Base-by-base conservation (phyloP, 192 early-diverging fungal species). In the Linnemannia exigua region DNA sequence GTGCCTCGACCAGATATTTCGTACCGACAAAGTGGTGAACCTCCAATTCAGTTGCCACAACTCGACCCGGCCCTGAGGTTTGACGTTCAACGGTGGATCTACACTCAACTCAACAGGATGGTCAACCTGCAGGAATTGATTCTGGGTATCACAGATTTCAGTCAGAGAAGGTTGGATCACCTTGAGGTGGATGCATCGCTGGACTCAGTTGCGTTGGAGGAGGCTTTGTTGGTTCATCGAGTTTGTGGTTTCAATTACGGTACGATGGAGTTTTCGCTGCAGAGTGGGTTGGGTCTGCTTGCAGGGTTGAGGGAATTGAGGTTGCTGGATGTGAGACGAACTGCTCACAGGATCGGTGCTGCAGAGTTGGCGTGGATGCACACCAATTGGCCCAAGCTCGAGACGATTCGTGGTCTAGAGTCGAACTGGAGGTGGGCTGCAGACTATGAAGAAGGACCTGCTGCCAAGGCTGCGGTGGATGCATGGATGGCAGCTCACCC, bases 311-410 rank as follows among this genome's bases (percentile, higher is more conserved):
- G 22, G 11, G 20, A 70, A 20, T n/a, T 38, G 22, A 22, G n/a
- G 2, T 16, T 44, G 36, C 38, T 70, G 68, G 68, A 70, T 70
- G 68, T 70, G 14, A 36, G 37, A 15, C 15, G 22, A 20, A 46
- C 44, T 71, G 25, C 22, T 1, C 70, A 71, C 11, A 12, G 12
- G 14, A 47, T 28, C 9, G 19, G 70, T 1, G 70, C 28, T 9
- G 25, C 17, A 9, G 44, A 71, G 16, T 22, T 71, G 2, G 70
- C 44, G 44, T 71, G 70, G 70, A 71, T 71, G 70, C 41, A 31
- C 17, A 28, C 36, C 8, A 71, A 31, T 15, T 71, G 41, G 69
- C 69, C 69, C 22, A 70, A 16, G 38, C 41, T 71, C 2, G 11
- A 38, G 41, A 46, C 0, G 12, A 28, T 61, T 9, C 25, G 58